Percentiles rank a stretch among this genome's conserved stretches.
phyloP scores from a whole-genome alignment of 129 eudicot genomes.

The Flaveria sonorensis region DNA sequence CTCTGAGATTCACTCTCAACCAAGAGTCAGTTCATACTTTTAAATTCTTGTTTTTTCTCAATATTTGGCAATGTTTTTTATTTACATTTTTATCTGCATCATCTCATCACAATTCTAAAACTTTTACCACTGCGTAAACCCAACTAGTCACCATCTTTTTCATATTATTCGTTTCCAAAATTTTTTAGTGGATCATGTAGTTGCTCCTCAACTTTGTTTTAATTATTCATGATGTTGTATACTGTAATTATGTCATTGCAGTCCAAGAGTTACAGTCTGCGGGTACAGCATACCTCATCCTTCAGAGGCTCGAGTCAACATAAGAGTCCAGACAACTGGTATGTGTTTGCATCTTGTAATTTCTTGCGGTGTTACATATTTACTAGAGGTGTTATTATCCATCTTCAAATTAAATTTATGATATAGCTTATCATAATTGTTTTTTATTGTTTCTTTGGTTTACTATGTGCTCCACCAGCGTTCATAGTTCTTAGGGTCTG shows the following conservation, averaged over 20 bases:
- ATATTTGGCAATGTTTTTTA: background rate
- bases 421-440: background rate
- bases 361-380: background rate
- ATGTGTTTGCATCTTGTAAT: conserved; percentile 17
- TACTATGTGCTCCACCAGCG: background rate
- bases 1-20: conserved; percentile 64
- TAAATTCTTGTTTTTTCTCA: background rate
- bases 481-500: background rate
- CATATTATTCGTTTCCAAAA: background rate
- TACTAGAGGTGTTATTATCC: background rate
- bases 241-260: conserved; percentile 40
- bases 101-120: conserved; percentile 4
- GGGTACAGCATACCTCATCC: conserved; percentile 99
- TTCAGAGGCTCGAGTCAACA: conserved; percentile 81
- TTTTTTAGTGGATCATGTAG: no score
- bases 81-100: background rate
- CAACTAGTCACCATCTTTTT: conserved; percentile 8
- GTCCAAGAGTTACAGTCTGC: conserved; percentile 83
- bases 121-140: background rate
- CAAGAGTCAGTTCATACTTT: conserved; percentile 60
- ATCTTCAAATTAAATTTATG: background rate
- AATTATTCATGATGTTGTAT: background rate
- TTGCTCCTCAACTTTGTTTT: background rate
- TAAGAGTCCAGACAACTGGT: conserved; percentile 96
- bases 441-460: background rate